Evolutionary conservation across 305 asterid species (phyloP).

Genomic region (Rubia occidens): DNA sequence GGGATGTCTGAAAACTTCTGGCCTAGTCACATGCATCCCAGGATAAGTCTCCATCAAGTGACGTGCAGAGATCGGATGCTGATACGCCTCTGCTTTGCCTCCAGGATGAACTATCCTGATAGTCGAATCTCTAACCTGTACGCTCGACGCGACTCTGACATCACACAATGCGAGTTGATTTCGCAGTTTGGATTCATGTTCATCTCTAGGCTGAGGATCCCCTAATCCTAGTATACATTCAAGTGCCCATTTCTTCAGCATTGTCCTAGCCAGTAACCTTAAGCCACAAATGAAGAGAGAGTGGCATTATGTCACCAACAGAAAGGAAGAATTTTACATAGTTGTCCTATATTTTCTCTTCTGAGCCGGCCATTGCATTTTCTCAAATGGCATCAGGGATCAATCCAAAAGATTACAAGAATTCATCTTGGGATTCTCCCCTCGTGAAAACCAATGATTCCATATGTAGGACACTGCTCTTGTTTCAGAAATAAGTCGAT

Average conservation of each 20-base stretch:
- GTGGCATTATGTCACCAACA: slow-evolving; percentile 16
- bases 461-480: not conserved
- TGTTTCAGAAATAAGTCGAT: slow-evolving; percentile 36
- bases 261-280: slow-evolving; percentile 14
- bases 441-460: slow-evolving; percentile 29
- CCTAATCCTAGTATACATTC: slow-evolving; percentile 27
- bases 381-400: slow-evolving; percentile 24
- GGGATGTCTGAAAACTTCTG: slow-evolving; percentile 48
- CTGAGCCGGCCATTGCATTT: slow-evolving; percentile 19
- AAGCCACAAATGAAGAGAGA: not conserved
- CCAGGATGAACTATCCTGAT: slow-evolving; percentile 62
- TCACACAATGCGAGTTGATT: slow-evolving; percentile 17
- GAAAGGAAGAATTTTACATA: slow-evolving; percentile 4
- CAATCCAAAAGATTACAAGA: slow-evolving; percentile 33
- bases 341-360: no score
- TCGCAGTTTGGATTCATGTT: slow-evolving; percentile 18
- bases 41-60: slow-evolving; percentile 47
- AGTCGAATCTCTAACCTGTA: slow-evolving; percentile 32
- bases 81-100: slow-evolving; percentile 51
- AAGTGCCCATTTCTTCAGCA: slow-evolving; percentile 38
- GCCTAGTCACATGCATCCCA: slow-evolving; percentile 47
- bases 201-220: slow-evolving; percentile 10
- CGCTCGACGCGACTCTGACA: slow-evolving; percentile 26
- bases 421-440: slow-evolving; percentile 31
- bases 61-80: slow-evolving; percentile 38